Evolutionary conservation across 2,329 filamentous ascomycete genomes (phyloP).

Genomic region (Hypoxylon sp.): DNA sequence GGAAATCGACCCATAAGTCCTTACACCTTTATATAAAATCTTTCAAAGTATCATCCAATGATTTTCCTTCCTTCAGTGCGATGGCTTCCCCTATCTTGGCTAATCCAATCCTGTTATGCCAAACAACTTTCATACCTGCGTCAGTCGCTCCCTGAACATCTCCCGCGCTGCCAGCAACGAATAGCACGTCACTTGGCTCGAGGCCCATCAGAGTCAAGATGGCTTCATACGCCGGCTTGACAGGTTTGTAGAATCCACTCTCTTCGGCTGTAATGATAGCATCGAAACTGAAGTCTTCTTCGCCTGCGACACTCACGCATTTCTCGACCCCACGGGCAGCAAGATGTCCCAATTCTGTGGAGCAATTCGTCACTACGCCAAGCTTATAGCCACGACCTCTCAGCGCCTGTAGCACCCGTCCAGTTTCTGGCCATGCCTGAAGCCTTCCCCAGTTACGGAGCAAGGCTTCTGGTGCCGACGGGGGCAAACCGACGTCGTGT

Average conservation of each 20-base stretch:
- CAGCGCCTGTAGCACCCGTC: constrained; percentile 43
- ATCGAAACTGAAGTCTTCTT: constrained; percentile 50
- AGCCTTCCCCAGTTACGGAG: constrained; percentile 52
- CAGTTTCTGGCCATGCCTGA: constrained; percentile 47
- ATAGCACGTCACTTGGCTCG: constrained; percentile 51
- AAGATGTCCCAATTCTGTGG: constrained; percentile 50
- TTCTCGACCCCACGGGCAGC: constrained; percentile 38
- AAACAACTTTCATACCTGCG: constrained; percentile 58
- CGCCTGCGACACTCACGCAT: constrained; percentile 24
- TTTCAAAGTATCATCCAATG: constrained; percentile 45
- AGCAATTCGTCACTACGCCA: constrained; percentile 59
- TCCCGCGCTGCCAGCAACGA: constrained; percentile 59
- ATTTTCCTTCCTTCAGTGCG: constrained; percentile 46
- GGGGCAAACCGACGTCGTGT: constrained; percentile 51
- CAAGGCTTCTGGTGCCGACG: constrained; percentile 50
- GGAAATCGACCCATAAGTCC: neutral
- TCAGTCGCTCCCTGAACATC: constrained; percentile 58
- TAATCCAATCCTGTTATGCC: constrained; percentile 57
- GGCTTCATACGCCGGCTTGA: constrained; percentile 53
- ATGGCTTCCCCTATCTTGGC: constrained; percentile 48
- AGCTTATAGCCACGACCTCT: constrained; percentile 52
- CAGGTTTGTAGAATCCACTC: constrained; percentile 59
- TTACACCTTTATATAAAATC: constrained; percentile 27
- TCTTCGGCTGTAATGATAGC: constrained; percentile 58
- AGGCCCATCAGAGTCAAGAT: constrained; percentile 52